phyloP scores from a whole-genome alignment of 1,139 yeast species.

The Taphrina wiesneri region DNA sequence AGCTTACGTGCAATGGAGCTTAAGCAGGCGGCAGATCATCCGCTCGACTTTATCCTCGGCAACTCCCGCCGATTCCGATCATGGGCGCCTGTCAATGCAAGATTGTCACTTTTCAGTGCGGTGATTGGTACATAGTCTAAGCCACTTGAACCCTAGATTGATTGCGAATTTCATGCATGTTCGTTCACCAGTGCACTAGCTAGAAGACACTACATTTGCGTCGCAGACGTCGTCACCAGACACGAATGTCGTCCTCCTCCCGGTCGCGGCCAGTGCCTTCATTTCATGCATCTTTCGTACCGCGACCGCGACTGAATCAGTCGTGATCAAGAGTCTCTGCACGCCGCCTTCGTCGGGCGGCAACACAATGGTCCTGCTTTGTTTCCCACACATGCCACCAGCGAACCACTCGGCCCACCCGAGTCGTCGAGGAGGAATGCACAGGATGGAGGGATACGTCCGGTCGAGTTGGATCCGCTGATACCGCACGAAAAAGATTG shows the following conservation, averaged over 20 bases:
- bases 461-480: not conserved
- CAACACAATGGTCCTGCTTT: not conserved
- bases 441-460: not conserved
- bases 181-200: no score
- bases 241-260: not conserved
- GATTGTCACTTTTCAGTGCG: not conserved
- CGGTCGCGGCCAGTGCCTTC: not conserved
- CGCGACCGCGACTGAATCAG: not conserved
- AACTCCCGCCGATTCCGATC: not conserved
- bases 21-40: no score
- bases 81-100: not conserved
- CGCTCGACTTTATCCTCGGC: not conserved
- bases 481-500: constrained; percentile 18
- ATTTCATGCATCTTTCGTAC: not conserved
- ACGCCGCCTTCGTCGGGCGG: not conserved
- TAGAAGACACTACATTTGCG: no score
- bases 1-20: no score
- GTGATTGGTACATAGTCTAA: not conserved
- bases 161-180: not conserved
- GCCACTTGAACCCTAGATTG: not conserved
- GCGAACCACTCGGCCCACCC: not conserved
- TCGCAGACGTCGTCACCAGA: not conserved
- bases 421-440: not conserved
- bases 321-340: constrained; percentile 1
- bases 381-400: not conserved